Evolutionary conservation across 108 stramenopile species (phyloP).

Genomic region (Skeletonema costatum): DNA sequence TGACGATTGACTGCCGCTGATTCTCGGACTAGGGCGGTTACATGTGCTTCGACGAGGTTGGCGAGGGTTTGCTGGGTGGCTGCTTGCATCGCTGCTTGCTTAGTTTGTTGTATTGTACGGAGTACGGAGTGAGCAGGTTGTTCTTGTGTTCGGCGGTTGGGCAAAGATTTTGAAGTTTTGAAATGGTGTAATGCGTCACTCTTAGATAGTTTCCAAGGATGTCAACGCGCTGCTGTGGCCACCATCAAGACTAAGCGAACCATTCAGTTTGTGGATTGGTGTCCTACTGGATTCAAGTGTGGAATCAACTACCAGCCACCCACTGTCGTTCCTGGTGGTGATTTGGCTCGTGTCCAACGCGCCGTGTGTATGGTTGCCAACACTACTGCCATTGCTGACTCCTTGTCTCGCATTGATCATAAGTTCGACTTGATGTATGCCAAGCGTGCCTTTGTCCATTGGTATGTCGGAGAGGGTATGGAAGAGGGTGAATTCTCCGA

Average conservation of each 20-base stretch:
- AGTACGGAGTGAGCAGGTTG: too few relatives aligned
- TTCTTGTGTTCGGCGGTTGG: too few relatives aligned
- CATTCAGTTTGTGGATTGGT: too few relatives aligned
- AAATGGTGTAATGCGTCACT: too few relatives aligned
- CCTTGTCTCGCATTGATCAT: conserved; percentile 97
- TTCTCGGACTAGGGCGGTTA: conserved; percentile 75
- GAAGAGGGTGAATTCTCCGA: conserved; percentile 99
- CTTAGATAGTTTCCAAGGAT: too few relatives aligned
- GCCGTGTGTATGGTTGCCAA: conserved; percentile 99
- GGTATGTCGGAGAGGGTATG: conserved; percentile 99
- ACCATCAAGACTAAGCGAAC: too few relatives aligned
- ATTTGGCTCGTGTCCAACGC: conserved; percentile 94
- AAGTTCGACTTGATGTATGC: conserved; percentile 99
- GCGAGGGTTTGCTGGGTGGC: conserved; percentile 49
- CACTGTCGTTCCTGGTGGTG: conserved; percentile 93
- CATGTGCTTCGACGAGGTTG: conserved; percentile 70
- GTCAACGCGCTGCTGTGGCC: too few relatives aligned
- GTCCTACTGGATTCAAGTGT: conserved; percentile 98
- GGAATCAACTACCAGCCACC: conserved; percentile 99
- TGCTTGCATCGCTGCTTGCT: conserved; percentile 25
- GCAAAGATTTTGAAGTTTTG: too few relatives aligned
- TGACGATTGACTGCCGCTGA: conserved; percentile 76
- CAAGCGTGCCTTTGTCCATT: conserved; percentile 99
- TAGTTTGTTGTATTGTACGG: too few relatives aligned
- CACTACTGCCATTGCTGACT: conserved; percentile 99